phyloP scores from a whole-genome alignment of 1,284 basidiomycete species.

The Microbotryomycetes sp. region DNA sequence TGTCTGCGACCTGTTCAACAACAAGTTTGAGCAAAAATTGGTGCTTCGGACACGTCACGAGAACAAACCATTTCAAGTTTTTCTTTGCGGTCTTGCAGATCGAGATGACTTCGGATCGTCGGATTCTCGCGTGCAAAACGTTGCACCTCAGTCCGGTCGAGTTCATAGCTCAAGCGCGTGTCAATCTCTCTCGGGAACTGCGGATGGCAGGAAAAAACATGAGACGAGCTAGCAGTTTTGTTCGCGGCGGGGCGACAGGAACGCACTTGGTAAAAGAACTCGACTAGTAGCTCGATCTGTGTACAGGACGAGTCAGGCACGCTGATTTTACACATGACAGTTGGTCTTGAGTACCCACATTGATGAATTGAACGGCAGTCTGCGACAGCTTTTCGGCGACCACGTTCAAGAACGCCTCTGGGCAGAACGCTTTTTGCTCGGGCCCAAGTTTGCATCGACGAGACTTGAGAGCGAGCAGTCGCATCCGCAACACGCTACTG shows the following conservation, averaged over 20 bases:
- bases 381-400: slow-evolving; percentile 95
- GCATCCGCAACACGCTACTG: slow-evolving; percentile 70
- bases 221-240: too few species aligned
- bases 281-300: slow-evolving; percentile 85
- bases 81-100: slow-evolving; percentile 92
- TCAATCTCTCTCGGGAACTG: slow-evolving; percentile 97
- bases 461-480: slow-evolving; percentile 73
- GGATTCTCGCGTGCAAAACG: slow-evolving; percentile 95
- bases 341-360: slow-evolving; percentile 40
- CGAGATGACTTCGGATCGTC: slow-evolving; percentile 72
- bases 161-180: slow-evolving; percentile 82
- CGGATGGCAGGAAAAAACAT: background rate
- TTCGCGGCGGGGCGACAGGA: background rate
- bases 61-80: slow-evolving; percentile 75
- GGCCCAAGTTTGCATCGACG: slow-evolving; percentile 79
- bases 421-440: slow-evolving; percentile 80
- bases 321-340: too few species aligned
- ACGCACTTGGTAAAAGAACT: slow-evolving; percentile 92
- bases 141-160: slow-evolving; percentile 75
- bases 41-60: background rate
- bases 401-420: slow-evolving; percentile 92
- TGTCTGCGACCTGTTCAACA: slow-evolving; percentile 36
- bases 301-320: background rate
- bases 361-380: slow-evolving; percentile 97
- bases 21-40: background rate